phyloP scores from a whole-genome alignment of 306 rosid species.

The Cicer cuneatum region DNA sequence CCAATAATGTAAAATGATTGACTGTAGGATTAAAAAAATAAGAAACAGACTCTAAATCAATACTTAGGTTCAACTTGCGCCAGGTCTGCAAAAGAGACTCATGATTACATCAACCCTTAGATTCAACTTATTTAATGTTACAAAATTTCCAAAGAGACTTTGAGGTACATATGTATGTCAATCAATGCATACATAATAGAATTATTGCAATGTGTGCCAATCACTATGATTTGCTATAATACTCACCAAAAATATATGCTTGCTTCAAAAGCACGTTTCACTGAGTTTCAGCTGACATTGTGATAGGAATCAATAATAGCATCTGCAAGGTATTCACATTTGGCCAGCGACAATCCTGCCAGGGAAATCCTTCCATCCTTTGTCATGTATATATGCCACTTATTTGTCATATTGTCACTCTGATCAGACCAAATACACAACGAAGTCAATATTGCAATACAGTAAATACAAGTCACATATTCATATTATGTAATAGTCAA shows the following conservation, averaged over 20 bases:
- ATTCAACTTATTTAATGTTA: constrained; percentile 42
- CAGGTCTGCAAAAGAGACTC: constrained; percentile 28
- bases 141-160: constrained; percentile 46
- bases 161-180: constrained; percentile 36
- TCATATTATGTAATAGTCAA: not conserved
- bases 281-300: constrained; percentile 72
- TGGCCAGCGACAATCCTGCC: constrained; percentile 91
- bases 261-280: constrained; percentile 36
- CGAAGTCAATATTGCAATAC: constrained; percentile 16
- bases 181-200: constrained; percentile 29
- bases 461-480: constrained; percentile 22
- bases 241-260: constrained; percentile 50
- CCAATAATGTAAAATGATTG: not conserved
- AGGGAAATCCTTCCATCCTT: constrained; percentile 97
- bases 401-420: constrained; percentile 92
- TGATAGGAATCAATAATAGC: constrained; percentile 89
- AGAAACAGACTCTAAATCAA: constrained; percentile 23
- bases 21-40: not conserved
- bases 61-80: constrained; percentile 20
- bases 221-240: constrained; percentile 35
- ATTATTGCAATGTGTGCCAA: constrained; percentile 44
- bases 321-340: constrained; percentile 92
- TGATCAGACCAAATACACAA: constrained; percentile 45
- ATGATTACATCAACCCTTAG: constrained; percentile 15
- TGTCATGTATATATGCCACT: constrained; percentile 98